A percentile compares a stretch with the other conserved stretches of the same genome.
Conservation (phyloP, 192 early-diverging fungal genomes). For the Mortierella hygrophila region DNA sequence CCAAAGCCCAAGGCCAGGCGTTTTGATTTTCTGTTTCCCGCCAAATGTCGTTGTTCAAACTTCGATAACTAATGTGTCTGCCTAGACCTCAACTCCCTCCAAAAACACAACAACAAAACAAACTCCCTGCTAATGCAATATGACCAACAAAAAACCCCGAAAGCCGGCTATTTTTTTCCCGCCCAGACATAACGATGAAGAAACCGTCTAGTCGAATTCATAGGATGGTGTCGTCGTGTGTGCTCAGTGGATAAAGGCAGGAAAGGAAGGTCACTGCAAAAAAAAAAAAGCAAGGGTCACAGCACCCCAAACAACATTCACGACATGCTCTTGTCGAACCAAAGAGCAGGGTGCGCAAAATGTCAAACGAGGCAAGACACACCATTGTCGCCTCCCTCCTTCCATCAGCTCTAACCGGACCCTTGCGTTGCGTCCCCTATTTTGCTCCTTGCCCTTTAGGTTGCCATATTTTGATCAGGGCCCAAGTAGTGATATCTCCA, state of each 20-base stretch:
- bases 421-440: not conserved
- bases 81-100: not conserved
- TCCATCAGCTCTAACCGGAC: not conserved
- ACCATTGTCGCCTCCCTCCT: not conserved
- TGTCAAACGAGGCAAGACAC: conserved; percentile 7
- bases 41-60: not conserved
- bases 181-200: not conserved
- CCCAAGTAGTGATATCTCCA: not conserved
- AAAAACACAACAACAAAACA: not conserved
- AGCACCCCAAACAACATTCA: not conserved
- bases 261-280: not conserved
- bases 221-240: not conserved
- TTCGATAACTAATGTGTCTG: not conserved
- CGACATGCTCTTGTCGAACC: not conserved
- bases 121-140: not conserved
- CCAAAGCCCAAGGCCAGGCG: not conserved
- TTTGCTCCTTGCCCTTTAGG: not conserved
- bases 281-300: not conserved
- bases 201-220: no score
- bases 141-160: not conserved
- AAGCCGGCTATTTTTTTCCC: not conserved
- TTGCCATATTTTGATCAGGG: not conserved
- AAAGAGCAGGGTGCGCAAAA: not conserved
- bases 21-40: not conserved
- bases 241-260: not conserved